These are phyloP conservation scores for Annona cherimola DNA, from an alignment of 164 flowering plant genomes.

Conservation along the genomic window DNA sequence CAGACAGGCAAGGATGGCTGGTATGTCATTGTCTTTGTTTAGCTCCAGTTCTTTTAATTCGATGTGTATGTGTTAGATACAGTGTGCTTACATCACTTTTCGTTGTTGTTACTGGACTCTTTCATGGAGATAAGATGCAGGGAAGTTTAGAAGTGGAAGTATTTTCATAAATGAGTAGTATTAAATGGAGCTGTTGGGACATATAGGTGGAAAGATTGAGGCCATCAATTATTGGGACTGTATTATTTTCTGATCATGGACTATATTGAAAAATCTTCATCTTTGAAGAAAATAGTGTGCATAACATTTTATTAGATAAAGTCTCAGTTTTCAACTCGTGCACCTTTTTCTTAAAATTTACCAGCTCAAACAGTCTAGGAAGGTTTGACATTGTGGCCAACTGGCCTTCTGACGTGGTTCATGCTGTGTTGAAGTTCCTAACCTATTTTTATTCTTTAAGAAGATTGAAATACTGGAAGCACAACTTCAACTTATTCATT, in stretches of 20 bases:
- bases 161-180: neutral
- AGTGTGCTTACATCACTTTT: neutral
- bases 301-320: neutral
- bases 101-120: neutral
- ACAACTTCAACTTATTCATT: too few species aligned
- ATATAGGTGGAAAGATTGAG: neutral
- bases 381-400: too few species aligned
- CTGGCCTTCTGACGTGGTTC: too few species aligned
- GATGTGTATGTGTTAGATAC: neutral
- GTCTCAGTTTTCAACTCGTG: neutral
- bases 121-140: neutral
- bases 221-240: neutral
- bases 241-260: neutral
- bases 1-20: constrained; percentile 86
- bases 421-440: too few species aligned
- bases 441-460: too few species aligned
- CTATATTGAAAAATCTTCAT: neutral
- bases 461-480: too few species aligned
- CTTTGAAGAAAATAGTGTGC: neutral
- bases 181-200: neutral
- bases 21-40: constrained; percentile 30
- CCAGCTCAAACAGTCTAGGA: too few species aligned
- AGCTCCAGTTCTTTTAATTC: neutral
- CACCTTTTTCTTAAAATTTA: too few species aligned
- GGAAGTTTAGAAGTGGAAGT: neutral